Base-by-base conservation (phyloP, 768 basidiomycete genomes). In the Pisolithus orientalis region DNA sequence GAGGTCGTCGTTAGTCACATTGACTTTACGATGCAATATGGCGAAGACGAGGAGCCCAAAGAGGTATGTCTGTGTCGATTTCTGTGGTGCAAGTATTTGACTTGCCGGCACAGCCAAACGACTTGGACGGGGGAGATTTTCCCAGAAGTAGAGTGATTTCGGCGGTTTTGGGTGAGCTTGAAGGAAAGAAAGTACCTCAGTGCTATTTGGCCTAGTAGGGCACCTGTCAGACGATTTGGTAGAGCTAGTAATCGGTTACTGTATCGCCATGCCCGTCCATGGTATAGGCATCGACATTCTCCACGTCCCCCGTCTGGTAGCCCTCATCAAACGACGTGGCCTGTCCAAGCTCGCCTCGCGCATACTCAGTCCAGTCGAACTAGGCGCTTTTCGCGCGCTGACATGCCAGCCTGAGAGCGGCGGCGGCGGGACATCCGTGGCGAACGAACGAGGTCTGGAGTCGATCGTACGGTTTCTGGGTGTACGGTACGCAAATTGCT, bases 21-120 rank as follows among this genome's bases (percentile, higher is more conserved):
- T 50, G 96, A 99, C 72, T 95, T 92, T 61, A 88, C 92, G 53
- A 94, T 99, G 84, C 96, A 99, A 66, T 99, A 96, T 62, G 95
- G 95, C 32, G 95, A 98, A 72, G 92, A 94, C 53, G 95, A 99
- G 66, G 95, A 99, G 64, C 94, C 95, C 14, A 93, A 87, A 75
- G 91, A 91, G 82, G 90, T 88, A 62, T 52, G 75, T 56, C 4
- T 42, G 7, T 1, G n/a, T 21, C 29, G 62, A 55, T 44, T 50
- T 51, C 61, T 39, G 34, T 37, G 25, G 14, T 14, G 28, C 27
- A 16, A 10, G 44, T 28, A 44, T 16, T 44, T 29, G 44, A 44
- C 14, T n/a, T 42, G 17, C 27, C 28, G 42, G 38, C 39, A 58
- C 59, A 94, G 87, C 94, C 94, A 11, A 89, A 82, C 65, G 93